Percentiles rank a stretch among this genome's conserved stretches.
These are phyloP conservation scores for Candolleomyces aberdarensis DNA, from an alignment of 768 basidiomycete genomes.

Conservation along the genomic window DNA sequence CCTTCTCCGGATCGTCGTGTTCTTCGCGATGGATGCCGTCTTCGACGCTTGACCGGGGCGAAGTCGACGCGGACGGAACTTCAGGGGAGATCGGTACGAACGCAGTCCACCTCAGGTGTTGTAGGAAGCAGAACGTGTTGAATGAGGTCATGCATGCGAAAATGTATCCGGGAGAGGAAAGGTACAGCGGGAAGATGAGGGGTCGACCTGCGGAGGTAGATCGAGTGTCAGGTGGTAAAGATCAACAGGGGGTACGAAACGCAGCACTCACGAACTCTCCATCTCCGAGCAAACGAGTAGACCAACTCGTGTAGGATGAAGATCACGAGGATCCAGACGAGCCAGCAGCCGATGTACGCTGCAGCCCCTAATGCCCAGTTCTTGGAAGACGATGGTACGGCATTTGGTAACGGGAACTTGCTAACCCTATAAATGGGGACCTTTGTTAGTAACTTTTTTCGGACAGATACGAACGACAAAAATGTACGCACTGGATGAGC, in stretches of 20 bases:
- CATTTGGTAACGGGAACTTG: constrained; percentile 67
- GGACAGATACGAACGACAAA: constrained; percentile 12
- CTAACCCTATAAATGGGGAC: constrained; percentile 51
- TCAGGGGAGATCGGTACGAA: constrained; percentile 33
- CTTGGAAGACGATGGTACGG: constrained; percentile 64
- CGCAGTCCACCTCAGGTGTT: constrained; percentile 72
- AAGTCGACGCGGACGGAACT: background rate
- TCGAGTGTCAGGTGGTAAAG: constrained; percentile 11
- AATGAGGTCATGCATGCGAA: constrained; percentile 76
- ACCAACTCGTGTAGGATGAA: constrained; percentile 75
- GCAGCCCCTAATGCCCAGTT: constrained; percentile 83
- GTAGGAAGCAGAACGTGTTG: constrained; percentile 80
- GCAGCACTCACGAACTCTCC: constrained; percentile 70
- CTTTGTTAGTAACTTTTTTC: background rate
- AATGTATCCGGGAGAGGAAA: constrained; percentile 76
- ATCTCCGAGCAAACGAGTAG: constrained; percentile 71
- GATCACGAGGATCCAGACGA: constrained; percentile 68
- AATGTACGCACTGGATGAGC: constrained; percentile 67
- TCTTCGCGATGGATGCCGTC: background rate
- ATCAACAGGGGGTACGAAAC: constrained; percentile 7
- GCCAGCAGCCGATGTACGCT: constrained; percentile 82
- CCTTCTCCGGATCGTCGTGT: background rate
- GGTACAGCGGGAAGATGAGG: constrained; percentile 75
- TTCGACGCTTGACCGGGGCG: background rate
- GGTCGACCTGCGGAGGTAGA: constrained; percentile 66